A percentile compares a stretch with the other conserved stretches of the same genome.
Evolutionary conservation across 306 rosid genomes (phyloP).

Genomic region (Cucumis melo): DNA sequence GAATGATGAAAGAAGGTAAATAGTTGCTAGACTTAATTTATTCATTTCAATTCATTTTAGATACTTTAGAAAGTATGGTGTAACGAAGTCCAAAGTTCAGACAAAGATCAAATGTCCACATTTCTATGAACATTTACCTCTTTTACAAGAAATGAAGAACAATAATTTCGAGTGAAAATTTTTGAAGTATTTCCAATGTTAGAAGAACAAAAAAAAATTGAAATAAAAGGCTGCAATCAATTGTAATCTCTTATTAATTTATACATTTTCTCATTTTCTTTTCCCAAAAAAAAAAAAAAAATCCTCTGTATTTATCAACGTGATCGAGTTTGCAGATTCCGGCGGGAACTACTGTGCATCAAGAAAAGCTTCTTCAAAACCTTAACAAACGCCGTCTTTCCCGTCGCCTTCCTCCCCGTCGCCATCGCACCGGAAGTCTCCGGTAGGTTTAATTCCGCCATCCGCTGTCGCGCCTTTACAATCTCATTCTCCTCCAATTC

Average conservation of each 20-base stretch:
- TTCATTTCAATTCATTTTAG: too few relatives aligned
- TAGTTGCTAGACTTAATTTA: too few relatives aligned
- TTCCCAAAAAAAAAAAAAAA: neutral
- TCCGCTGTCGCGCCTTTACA: neutral
- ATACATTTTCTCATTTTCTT: neutral
- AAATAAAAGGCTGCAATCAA: neutral
- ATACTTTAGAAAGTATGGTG: too few relatives aligned
- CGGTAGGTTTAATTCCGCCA: neutral
- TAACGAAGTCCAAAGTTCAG: neutral
- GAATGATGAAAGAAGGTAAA: too few relatives aligned
- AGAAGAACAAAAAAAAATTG: neutral
- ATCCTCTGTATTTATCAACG: neutral
- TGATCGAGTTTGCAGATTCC: constrained; percentile 5
- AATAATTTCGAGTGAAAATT: neutral
- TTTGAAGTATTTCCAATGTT: neutral
- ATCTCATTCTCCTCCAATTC: neutral
- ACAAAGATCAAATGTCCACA: neutral
- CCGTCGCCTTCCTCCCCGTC: neutral
- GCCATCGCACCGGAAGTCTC: neutral
- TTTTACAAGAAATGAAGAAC: neutral
- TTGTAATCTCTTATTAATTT: neutral
- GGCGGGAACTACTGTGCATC: constrained; percentile 3
- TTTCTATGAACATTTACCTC: neutral
- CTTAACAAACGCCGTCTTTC: constrained; percentile 3
- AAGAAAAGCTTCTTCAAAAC: constrained; percentile 8